A percentile compares a stretch with the other conserved stretches of the same genome.
Evolutionary conservation across 1,284 basidiomycete species (phyloP).

Genomic region (Trametes hirsuta): DNA sequence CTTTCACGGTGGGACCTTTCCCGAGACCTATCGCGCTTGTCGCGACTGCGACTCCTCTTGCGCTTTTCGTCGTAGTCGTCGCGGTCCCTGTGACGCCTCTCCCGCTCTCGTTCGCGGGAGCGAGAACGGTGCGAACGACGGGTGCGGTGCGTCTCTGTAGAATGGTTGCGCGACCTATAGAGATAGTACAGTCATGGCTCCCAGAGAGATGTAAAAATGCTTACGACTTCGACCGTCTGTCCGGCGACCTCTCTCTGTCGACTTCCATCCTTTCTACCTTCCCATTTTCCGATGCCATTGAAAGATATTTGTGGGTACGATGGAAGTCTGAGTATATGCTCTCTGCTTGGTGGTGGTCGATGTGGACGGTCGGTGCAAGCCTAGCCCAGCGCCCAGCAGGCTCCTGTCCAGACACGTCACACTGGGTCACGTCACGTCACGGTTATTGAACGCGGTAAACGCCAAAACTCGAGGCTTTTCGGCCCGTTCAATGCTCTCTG

Average conservation of each 20-base stretch:
- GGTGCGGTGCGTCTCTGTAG: slow-evolving; percentile 72
- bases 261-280: slow-evolving; percentile 73
- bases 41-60: slow-evolving; percentile 45
- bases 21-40: slow-evolving; percentile 54
- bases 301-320: not conserved
- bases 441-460: no score
- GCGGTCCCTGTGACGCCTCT: slow-evolving; percentile 41
- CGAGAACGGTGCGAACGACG: slow-evolving; percentile 70
- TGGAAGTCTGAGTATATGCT: not conserved
- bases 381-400: slow-evolving; percentile 1
- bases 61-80: slow-evolving; percentile 35
- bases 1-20: slow-evolving; percentile 49
- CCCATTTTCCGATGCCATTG: slow-evolving; percentile 46
- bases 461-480: no score
- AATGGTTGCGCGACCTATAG: slow-evolving; percentile 66
- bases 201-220: slow-evolving; percentile 32
- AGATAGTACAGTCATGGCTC: slow-evolving; percentile 12
- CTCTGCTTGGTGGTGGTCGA: not conserved
- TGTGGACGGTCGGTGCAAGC: slow-evolving; percentile 5
- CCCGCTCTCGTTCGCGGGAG: slow-evolving; percentile 52
- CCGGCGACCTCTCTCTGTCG: slow-evolving; percentile 56
- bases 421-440: not conserved
- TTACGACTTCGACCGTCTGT: slow-evolving; percentile 60
- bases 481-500: no score
- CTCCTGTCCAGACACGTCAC: slow-evolving; percentile 6